Base-by-base conservation (phyloP, 2,329 filamentous ascomycete species). In the Botrytis fabae region DNA sequence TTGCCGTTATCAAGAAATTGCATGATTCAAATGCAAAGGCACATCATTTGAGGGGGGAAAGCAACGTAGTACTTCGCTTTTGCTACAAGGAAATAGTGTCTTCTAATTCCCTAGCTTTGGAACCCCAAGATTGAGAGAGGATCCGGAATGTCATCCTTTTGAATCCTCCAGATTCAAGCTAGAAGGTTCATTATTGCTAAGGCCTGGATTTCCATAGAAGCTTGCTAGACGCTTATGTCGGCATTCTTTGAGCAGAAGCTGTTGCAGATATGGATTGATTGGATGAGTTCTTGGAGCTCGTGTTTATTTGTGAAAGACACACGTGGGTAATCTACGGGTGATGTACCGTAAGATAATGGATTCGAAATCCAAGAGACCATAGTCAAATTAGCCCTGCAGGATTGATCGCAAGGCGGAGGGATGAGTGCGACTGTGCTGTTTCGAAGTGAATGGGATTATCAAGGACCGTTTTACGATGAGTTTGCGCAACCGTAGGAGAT, bases 321-420 rank as follows among this genome's bases (percentile, higher is more conserved):
- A 32, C 40, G 10, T 46, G 42, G 62, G 32, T 46, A 20, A 32
- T 38, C 32, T 66, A n/a, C 32, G 44, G 25, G 48, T 2, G 46
- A 51, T 51, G 32, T 51, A 38, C 32, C 32, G 7, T 38, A 38
- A 28, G 32, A 22, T 10, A 54, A 66, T 22, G 44, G 42, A 65
- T 66, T 12, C 14, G 22, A 38, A 25, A 51, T 51, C 44, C 14
- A 18, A 54, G 16, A 66, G 14, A 51, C 18, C 22, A 54, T 51
- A 54, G 32, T n/a, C 22, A 25, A 66, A 66, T 20, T 32, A 66
- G 64, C 22, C 64, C 54, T 20, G 46, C 46, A 66, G 64, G 64
- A 66, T 51, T 35, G 12, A n/a, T 28, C 22, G 44, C 22, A 35
- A 51, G 20, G 22, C 32, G 44, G 22, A 51, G 46, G 44, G 22